Evolutionary conservation across 2,329 filamentous ascomycete species (phyloP).

Genomic region (Aspergillus hortae): DNA sequence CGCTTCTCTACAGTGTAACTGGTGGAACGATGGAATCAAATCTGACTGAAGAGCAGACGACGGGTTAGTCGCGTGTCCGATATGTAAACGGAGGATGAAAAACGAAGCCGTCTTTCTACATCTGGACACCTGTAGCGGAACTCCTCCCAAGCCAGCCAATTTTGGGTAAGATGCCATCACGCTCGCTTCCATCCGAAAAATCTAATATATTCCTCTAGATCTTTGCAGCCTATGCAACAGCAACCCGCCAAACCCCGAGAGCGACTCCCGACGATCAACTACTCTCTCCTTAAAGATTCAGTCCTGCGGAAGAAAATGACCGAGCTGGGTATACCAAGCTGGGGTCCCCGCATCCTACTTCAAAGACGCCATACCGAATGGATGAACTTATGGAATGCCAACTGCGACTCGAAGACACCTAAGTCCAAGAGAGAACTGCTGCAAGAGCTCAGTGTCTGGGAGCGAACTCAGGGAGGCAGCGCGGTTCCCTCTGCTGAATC

Average conservation of each 20-base stretch:
- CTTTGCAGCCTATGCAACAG: slow-evolving; percentile 14
- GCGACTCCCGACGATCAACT: slow-evolving; percentile 76
- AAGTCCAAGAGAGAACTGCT: slow-evolving; percentile 69
- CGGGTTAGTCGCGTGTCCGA: slow-evolving; percentile 77
- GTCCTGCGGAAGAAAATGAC: slow-evolving; percentile 74
- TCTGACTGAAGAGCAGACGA: slow-evolving; percentile 53
- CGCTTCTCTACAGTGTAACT: slow-evolving; percentile 2
- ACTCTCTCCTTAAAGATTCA: slow-evolving; percentile 77
- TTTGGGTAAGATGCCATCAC: slow-evolving; percentile 25
- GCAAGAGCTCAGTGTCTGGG: slow-evolving; percentile 80
- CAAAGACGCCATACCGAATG: slow-evolving; percentile 85
- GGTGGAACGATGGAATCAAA: background rate
- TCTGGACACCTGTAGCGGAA: slow-evolving; percentile 62
- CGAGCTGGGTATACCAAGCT: slow-evolving; percentile 72
- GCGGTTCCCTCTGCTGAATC: slow-evolving; percentile 33
- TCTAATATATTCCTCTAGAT: slow-evolving; percentile 16
- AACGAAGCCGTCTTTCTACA: slow-evolving; percentile 73
- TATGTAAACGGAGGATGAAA: slow-evolving; percentile 78
- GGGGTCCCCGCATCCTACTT: slow-evolving; percentile 65
- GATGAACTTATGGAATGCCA: slow-evolving; percentile 95
- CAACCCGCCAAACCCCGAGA: slow-evolving; percentile 47
- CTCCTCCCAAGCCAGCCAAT: slow-evolving; percentile 14
- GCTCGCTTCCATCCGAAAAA: slow-evolving; percentile 16
- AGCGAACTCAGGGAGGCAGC: slow-evolving; percentile 70
- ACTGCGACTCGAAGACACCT: slow-evolving; percentile 78